Conservation (phyloP, 2,329 filamentous ascomycete species). For the Penicillium sp. region DNA sequence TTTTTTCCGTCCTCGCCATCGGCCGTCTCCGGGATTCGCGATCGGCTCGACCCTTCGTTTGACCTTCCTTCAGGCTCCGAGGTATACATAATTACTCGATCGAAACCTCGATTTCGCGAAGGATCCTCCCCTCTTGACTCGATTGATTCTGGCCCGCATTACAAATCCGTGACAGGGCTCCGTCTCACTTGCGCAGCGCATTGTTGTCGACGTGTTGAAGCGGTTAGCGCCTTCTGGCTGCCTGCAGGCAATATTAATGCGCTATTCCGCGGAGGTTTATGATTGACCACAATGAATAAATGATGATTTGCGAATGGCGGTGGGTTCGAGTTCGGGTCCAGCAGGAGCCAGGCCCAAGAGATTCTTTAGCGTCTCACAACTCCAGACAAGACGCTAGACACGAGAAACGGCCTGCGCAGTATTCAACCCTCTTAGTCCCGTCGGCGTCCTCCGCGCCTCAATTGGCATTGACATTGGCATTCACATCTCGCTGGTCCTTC, state of each 20-base stretch:
- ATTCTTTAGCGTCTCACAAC: too few species aligned
- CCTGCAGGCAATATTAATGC: not conserved
- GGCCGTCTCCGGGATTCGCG: constrained; percentile 36
- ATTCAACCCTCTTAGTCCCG: too few species aligned
- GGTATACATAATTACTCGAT: constrained; percentile 15
- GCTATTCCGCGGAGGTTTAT: not conserved
- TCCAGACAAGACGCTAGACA: too few species aligned
- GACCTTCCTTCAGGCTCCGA: not conserved
- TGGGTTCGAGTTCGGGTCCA: not conserved
- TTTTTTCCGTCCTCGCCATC: constrained; percentile 20
- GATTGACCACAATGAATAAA: not conserved
- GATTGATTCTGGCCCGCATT: not conserved
- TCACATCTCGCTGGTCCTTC: too few species aligned
- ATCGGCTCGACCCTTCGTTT: constrained; percentile 18
- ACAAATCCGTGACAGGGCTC: not conserved
- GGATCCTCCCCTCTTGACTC: constrained; percentile 2
- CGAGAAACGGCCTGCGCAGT: too few species aligned
- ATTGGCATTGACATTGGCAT: too few species aligned
- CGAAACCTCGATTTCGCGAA: constrained; percentile 5
- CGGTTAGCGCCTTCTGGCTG: not conserved
- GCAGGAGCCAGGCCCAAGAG: not conserved
- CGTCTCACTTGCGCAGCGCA: not conserved
- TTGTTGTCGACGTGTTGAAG: not conserved
- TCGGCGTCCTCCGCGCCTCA: too few species aligned
- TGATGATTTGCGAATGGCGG: not conserved